Base-by-base conservation (phyloP, 2,329 filamentous ascomycete genomes). In the Cercospora sp. region DNA sequence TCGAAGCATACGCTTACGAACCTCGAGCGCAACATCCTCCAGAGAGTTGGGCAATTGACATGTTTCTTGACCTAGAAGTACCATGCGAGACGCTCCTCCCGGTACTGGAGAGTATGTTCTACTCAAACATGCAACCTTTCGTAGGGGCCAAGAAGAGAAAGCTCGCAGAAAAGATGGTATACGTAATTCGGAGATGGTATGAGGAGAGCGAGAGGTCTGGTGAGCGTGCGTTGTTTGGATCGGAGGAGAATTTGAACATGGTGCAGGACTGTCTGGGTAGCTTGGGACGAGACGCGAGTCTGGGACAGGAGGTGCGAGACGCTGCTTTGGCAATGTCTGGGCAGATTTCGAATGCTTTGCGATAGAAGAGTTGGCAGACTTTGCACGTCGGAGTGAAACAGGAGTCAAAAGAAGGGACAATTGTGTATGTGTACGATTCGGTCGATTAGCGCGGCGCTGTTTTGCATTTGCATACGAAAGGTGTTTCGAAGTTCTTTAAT, bases 71-170 rank as follows among this genome's bases (percentile, higher is more conserved):
- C 63, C 83, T 91, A 1, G 84, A 86, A 2, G 85, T 90, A 18
- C 81, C 88, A 0, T 85, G 85, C 68, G 89, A 91, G 74, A 82
- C 83, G 7, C 79, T 91, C 9, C 84, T 91, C 73, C 82, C 84
- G 1, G 85, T 88, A 1, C 80, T 92, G 9, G 89, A 91, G 75
- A 80, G 82, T 30, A 86, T 91, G 79, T 91, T 88, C 80, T 91
- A 90, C 78, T 86, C 86, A 42, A 87, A 90, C 70, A 87, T 90
- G 73, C 81, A 85, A 5, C 89, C 90, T 0, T 92, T 91, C 77
- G 80, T 84, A 40, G 69, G 68, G 12, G 87, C 87, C 4, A 78
- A 81, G 3, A 86, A 87, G 65, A 83, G 87, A 57, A 83, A 83
- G 51, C 79, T 91, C 6, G 87, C 87, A 2, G 83, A 83, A 28